phyloP scores from a whole-genome alignment of 2,329 filamentous ascomycete species.

The Domatiomyces globalis region DNA sequence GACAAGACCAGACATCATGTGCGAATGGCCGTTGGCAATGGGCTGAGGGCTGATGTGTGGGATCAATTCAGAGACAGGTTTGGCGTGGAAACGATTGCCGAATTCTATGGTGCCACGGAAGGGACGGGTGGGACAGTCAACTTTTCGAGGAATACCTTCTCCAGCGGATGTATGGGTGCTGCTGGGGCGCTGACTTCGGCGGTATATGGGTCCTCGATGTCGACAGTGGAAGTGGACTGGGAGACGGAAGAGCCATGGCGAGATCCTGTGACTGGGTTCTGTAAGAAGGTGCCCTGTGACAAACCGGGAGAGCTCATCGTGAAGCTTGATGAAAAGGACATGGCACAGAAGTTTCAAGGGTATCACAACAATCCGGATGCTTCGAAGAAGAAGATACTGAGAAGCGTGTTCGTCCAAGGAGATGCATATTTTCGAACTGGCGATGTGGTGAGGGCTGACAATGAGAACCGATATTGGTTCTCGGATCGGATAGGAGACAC shows the following conservation, averaged over 20 bases:
- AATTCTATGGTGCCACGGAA: constrained; percentile 73
- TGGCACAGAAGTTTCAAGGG: constrained; percentile 48
- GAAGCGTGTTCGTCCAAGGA: constrained; percentile 51
- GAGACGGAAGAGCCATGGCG: constrained; percentile 54
- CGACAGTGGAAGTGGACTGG: constrained; percentile 57
- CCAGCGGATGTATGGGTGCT: constrained; percentile 64
- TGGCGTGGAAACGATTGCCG: constrained; percentile 55
- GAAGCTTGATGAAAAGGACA: constrained; percentile 39
- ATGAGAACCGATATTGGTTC: constrained; percentile 56
- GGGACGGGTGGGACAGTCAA: constrained; percentile 59
- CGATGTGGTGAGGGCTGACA: constrained; percentile 48
- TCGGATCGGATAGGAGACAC: constrained; percentile 58
- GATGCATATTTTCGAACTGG: constrained; percentile 57
- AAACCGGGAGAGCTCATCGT: constrained; percentile 58
- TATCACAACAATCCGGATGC: constrained; percentile 57
- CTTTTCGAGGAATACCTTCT: constrained; percentile 55
- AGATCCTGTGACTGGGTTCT: constrained; percentile 55
- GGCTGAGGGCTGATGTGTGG: constrained; percentile 75
- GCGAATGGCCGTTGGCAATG: constrained; percentile 69
- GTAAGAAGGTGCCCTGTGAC: constrained; percentile 42
- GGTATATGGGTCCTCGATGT: constrained; percentile 37
- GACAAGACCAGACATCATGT: constrained; percentile 57
- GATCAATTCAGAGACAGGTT: constrained; percentile 69
- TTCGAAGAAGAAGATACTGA: constrained; percentile 51
- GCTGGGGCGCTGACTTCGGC: constrained; percentile 48